Percentiles rank a stretch among this genome's conserved stretches.
Evolutionary conservation across 805 yeast genomes (phyloP).

Genomic region (Wickerhamomyces bisporus): DNA sequence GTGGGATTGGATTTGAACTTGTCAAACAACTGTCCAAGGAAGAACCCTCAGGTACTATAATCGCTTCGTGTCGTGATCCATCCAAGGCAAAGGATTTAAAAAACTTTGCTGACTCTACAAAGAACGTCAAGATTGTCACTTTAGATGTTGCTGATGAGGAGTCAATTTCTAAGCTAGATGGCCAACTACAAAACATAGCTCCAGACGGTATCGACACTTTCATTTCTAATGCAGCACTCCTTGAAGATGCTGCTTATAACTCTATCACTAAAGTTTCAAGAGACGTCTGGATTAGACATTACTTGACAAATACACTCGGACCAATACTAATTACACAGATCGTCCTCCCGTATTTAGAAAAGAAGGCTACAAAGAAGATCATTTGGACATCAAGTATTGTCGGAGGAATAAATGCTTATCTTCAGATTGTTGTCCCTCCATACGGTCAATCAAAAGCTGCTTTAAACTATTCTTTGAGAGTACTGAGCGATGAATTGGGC

Average conservation of each 20-base stretch:
- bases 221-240: conserved; percentile 25
- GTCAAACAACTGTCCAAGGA: neutral
- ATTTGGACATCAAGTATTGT: conserved; percentile 24
- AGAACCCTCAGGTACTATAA: conserved; percentile 5
- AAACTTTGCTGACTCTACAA: conserved; percentile 4
- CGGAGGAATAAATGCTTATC: conserved; percentile 15
- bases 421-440: conserved; percentile 19
- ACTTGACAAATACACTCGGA: conserved; percentile 21
- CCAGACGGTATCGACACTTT: conserved; percentile 23
- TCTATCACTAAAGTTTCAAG: neutral
- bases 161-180: conserved; percentile 13
- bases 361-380: conserved; percentile 20
- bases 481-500: conserved; percentile 24
- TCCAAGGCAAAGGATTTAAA: conserved; percentile 8
- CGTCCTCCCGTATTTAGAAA: conserved; percentile 19
- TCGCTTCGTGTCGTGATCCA: conserved; percentile 13
- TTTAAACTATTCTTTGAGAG: conserved; percentile 27
- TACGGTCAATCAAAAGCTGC: conserved; percentile 37
- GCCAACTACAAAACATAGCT: conserved; percentile 9
- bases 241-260: neutral
- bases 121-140: conserved; percentile 21
- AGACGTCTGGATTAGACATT: conserved; percentile 11
- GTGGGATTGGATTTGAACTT: conserved; percentile 3
- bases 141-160: conserved; percentile 19
- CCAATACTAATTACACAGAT: conserved; percentile 18